Conservation (phyloP, 331 rosid species). For the Quercus tomentella region DNA sequence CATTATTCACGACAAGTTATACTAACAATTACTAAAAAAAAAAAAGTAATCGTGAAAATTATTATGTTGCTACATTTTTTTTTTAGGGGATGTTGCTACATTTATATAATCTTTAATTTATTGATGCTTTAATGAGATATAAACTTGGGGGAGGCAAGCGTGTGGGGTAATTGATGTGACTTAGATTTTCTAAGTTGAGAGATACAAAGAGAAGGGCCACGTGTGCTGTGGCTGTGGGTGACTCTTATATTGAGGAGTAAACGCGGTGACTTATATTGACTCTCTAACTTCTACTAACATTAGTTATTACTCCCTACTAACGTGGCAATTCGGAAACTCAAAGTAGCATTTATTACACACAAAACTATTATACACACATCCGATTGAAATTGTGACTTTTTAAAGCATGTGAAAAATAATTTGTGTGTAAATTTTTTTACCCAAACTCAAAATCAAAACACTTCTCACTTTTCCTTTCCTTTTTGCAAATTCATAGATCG, state of each 20-base stretch:
- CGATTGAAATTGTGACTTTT: too few species aligned
- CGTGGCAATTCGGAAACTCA: slow-evolving; percentile 34
- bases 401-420: too few species aligned
- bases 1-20: too few species aligned
- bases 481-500: not conserved
- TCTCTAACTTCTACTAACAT: not conserved
- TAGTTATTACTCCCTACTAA: not conserved
- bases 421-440: too few species aligned
- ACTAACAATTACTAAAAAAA: too few species aligned
- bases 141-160: slow-evolving; percentile 26
- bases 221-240: slow-evolving; percentile 20
- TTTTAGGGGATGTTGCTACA: too few species aligned
- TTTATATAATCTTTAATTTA: not conserved
- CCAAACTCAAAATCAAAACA: too few species aligned
- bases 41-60: too few species aligned
- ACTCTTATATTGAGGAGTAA: slow-evolving; percentile 30
- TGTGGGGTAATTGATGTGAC: slow-evolving; percentile 58
- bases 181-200: slow-evolving; percentile 14
- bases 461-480: not conserved
- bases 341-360: not conserved
- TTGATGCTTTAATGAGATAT: not conserved
- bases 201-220: slow-evolving; percentile 33
- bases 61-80: too few species aligned
- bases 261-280: slow-evolving; percentile 61
- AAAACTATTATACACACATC: too few species aligned